These are phyloP conservation scores for Leishmania turanica DNA, from an alignment of 208 protist species.

Conservation along the genomic window DNA sequence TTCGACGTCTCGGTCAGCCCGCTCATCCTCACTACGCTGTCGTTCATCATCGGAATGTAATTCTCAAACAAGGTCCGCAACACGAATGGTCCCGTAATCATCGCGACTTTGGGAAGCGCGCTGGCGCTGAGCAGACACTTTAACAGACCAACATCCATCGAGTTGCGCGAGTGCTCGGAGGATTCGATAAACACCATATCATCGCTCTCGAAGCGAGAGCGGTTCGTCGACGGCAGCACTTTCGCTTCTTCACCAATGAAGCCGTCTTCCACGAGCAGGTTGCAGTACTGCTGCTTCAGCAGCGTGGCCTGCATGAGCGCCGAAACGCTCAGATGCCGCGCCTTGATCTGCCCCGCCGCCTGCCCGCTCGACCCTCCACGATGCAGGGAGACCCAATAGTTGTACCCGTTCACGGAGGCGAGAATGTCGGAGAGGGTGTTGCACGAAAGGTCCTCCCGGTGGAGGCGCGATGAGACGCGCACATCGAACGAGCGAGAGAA, in stretches of 20 bases:
- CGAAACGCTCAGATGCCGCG: conserved; percentile 65
- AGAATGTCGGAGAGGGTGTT: conserved; percentile 85
- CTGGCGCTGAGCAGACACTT: conserved; percentile 67
- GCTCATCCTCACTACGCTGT: conserved; percentile 51
- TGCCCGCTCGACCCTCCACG: conserved; percentile 39
- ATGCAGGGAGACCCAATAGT: conserved; percentile 79
- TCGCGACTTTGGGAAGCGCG: conserved; percentile 68
- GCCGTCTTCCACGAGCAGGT: conserved; percentile 51
- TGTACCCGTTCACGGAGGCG: conserved; percentile 88
- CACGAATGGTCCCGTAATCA: conserved; percentile 43
- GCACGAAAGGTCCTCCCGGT: conserved; percentile 79
- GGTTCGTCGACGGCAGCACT: neutral
- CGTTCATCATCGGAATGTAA: conserved; percentile 31
- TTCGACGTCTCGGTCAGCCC: conserved; percentile 26
- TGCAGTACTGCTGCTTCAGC: conserved; percentile 80
- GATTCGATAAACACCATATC: conserved; percentile 62
- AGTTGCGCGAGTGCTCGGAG: conserved; percentile 56
- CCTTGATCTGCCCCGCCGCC: conserved; percentile 46
- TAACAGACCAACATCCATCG: conserved; percentile 64
- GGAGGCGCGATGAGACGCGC: conserved; percentile 54
- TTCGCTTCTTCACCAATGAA: conserved; percentile 39
- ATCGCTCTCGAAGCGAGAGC: neutral
- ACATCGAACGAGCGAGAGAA: conserved; percentile 63
- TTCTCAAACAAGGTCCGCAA: conserved; percentile 64
- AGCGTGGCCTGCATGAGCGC: conserved; percentile 56